phyloP scores from a whole-genome alignment of 371 early-diverging fungal species.

The Batkoa obscura region DNA sequence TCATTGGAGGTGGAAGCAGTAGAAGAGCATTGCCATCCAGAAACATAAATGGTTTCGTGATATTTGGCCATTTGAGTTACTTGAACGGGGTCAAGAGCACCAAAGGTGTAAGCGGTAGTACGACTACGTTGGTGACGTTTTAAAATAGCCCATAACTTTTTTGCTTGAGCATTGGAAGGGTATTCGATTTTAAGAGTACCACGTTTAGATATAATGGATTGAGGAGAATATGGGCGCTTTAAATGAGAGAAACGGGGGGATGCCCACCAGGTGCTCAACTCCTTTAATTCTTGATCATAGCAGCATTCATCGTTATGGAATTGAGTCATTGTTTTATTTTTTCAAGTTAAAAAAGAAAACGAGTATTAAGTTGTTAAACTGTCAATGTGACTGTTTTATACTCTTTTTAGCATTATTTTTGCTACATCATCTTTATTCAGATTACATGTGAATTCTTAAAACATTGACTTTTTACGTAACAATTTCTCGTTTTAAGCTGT shows the following conservation, averaged over 20 bases:
- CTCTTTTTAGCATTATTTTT: too few relatives aligned
- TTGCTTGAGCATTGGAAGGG: slow-evolving; percentile 70
- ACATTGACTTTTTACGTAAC: too few relatives aligned
- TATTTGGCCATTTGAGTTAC: slow-evolving; percentile 95
- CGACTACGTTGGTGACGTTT: slow-evolving; percentile 51
- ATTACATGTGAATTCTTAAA: too few relatives aligned
- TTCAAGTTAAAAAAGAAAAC: too few relatives aligned
- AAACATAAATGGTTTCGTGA: slow-evolving; percentile 93
- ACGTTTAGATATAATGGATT: slow-evolving; percentile 76
- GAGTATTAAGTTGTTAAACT: too few relatives aligned
- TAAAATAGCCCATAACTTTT: slow-evolving; percentile 81
- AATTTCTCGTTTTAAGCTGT: too few relatives aligned
- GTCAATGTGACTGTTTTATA: too few relatives aligned
- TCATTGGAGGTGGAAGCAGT: slow-evolving; percentile 94
- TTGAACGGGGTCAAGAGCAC: slow-evolving; percentile 85
- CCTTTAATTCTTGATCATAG: slow-evolving; percentile 57
- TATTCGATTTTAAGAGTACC: slow-evolving; percentile 58
- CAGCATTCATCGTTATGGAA: too few relatives aligned
- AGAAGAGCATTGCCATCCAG: slow-evolving; percentile 96
- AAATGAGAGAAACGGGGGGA: slow-evolving; percentile 61
- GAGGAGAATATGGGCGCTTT: slow-evolving; percentile 82
- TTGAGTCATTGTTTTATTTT: too few relatives aligned
- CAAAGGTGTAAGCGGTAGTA: slow-evolving; percentile 84
- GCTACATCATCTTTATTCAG: too few relatives aligned
- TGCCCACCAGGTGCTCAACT: slow-evolving; percentile 80